Evolutionary conservation across 352 stramenopile genomes (phyloP).

Genomic region (Pythium myriotylum): DNA sequence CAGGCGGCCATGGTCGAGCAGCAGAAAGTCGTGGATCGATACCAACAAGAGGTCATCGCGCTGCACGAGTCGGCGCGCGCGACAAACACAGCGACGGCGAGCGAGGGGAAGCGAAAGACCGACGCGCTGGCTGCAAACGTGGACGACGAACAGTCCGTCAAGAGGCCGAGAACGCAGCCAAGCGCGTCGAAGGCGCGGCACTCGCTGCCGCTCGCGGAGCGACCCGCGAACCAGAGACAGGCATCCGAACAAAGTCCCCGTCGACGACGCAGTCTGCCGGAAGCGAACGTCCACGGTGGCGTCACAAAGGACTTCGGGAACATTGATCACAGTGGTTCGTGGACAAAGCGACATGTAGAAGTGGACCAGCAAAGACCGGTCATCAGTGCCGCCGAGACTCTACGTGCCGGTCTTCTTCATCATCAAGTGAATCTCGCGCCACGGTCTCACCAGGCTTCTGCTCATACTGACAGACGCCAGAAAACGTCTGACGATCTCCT

Average conservation of each 20-base stretch:
- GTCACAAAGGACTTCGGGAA: not conserved
- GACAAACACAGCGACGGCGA: not conserved
- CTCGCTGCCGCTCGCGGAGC: conserved; percentile 8
- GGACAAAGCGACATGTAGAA: conserved; percentile 2
- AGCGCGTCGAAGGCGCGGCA: not conserved
- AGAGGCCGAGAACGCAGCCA: not conserved
- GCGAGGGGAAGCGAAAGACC: not conserved
- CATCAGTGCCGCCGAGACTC: not conserved
- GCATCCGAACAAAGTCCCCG: conserved; percentile 2
- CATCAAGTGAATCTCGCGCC: not conserved
- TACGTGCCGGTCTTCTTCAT: not conserved
- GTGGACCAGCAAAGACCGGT: not conserved
- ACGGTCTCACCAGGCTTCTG: not conserved
- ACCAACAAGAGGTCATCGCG: conserved; percentile 47
- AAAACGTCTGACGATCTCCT: not conserved
- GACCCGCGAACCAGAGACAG: not conserved
- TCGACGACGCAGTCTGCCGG: conserved; percentile 17
- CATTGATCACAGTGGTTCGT: not conserved
- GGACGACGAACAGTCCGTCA: not conserved
- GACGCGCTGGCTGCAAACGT: not conserved
- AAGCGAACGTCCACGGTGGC: not conserved
- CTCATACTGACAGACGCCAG: not conserved
- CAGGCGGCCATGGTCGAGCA: conserved; percentile 67
- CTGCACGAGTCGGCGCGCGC: too few species aligned
- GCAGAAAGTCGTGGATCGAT: conserved; percentile 72